Conservation (phyloP, 1,284 basidiomycete species). For the Athelia psychrophila region DNA sequence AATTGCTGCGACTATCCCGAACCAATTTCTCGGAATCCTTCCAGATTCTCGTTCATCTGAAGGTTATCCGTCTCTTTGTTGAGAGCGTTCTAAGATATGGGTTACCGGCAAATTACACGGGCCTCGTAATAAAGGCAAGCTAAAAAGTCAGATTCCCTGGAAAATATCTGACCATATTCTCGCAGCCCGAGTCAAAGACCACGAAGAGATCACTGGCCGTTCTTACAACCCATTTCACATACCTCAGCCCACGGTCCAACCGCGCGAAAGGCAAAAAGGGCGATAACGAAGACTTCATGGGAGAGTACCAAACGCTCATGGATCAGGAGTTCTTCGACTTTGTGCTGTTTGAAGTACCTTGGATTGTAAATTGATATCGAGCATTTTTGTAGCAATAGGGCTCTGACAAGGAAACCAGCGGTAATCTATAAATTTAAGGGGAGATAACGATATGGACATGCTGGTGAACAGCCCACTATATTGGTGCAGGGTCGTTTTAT, state of each 20-base stretch:
- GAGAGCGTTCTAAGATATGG: constrained; percentile 97
- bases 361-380: constrained; percentile 56
- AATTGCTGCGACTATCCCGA: constrained; percentile 88
- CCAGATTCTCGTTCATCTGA: constrained; percentile 92
- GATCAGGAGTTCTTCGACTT: constrained; percentile 96
- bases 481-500: constrained; percentile 29
- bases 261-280: constrained; percentile 42
- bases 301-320: constrained; percentile 88
- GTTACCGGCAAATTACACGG: constrained; percentile 89
- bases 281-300: constrained; percentile 65
- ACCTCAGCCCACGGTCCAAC: constrained; percentile 71
- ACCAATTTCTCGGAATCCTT: constrained; percentile 98
- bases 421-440: not conserved
- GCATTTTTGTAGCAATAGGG: too few species aligned
- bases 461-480: constrained; percentile 49
- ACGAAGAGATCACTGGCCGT: constrained; percentile 77
- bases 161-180: not conserved
- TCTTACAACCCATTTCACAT: constrained; percentile 77
- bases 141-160: constrained; percentile 1
- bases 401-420: constrained; percentile 20
- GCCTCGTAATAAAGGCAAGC: constrained; percentile 76
- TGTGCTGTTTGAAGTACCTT: constrained; percentile 84
- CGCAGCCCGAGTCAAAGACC: constrained; percentile 84
- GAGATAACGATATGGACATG: constrained; percentile 14
- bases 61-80: constrained; percentile 88